Percentiles rank a stretch among this genome's conserved stretches.
Evolutionary conservation across 2,329 filamentous ascomycete species (phyloP).

Genomic region (Talaromyces sp.): DNA sequence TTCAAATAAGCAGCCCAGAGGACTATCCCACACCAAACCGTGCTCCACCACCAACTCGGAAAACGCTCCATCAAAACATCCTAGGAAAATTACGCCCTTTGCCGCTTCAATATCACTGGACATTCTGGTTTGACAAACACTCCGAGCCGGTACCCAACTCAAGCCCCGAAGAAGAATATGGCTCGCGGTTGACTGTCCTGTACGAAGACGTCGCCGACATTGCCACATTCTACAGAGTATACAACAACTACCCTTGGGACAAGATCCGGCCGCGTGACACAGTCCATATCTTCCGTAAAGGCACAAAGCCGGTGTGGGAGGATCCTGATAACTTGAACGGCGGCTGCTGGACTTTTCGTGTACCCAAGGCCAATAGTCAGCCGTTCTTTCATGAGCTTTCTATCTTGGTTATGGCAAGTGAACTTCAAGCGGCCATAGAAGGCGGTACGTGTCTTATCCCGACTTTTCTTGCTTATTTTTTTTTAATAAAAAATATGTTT

Average conservation of each 20-base stretch:
- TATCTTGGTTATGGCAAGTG: slow-evolving; percentile 33
- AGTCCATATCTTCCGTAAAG: slow-evolving; percentile 74
- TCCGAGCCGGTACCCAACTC: slow-evolving; percentile 15
- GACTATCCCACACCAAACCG: not conserved
- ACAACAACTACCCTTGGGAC: slow-evolving; percentile 74
- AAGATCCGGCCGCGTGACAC: slow-evolving; percentile 73
- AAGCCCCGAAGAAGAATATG: slow-evolving; percentile 5
- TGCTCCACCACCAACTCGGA: slow-evolving; percentile 19
- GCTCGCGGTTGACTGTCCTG: slow-evolving; percentile 28
- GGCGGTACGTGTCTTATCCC: slow-evolving; percentile 57
- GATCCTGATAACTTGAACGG: slow-evolving; percentile 82
- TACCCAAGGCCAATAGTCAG: slow-evolving; percentile 67
- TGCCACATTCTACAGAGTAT: slow-evolving; percentile 67
- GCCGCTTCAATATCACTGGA: slow-evolving; percentile 46
- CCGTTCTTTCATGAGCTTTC: slow-evolving; percentile 40
- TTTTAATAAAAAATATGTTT: not conserved
- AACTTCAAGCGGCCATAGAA: slow-evolving; percentile 65
- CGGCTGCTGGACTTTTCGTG: slow-evolving; percentile 88
- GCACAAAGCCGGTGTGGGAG: slow-evolving; percentile 74
- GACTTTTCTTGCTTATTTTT: not conserved
- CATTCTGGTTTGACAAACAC: slow-evolving; percentile 45
- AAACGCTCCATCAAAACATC: slow-evolving; percentile 39
- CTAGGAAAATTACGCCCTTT: slow-evolving; percentile 43
- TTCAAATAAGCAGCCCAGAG: not conserved
- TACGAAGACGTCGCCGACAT: slow-evolving; percentile 40